Base-by-base conservation (phyloP, 768 basidiomycete species). In the Kwoniella sp. region DNA sequence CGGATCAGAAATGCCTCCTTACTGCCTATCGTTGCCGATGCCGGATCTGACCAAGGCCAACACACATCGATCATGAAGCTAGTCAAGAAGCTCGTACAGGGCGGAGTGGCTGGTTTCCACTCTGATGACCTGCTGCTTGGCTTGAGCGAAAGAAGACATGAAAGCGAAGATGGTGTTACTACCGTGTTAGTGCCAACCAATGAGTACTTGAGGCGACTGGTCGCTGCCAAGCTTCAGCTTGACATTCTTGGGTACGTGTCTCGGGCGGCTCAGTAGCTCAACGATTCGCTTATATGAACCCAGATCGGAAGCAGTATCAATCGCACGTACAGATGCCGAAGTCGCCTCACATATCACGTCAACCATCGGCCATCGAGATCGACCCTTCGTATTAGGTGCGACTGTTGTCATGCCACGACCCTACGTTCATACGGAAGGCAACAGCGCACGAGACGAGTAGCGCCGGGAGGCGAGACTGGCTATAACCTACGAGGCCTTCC, bases 11-110 rank as follows among this genome's bases (percentile, higher is more conserved):
- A 46, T 17, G 25, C 31, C 3, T 28, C 44, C 7, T 23, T 54
- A 12, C 80, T 88, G 45, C 91, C 91, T 23, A 92, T 96, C 60
- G 86, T 96, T 59, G 91, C 91, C 11, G 91, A 95, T 69, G 91
- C 84, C 22, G 91, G 93, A 76, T 92, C 91, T 45, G 91, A 91
- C 89, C 89, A 63, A 63, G 92, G 92, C 41, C 90, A 90, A 15
- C 79, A 85, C n/a, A 89, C 89, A 17, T 82, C 89, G 12, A 87
- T 93, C 44, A 89, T 96, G 86, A 96, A 95, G 76, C 80, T 96
- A 7, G 83, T 83, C 31, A 96, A 95, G 68, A 79, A 91, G 19
- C 93, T 96, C 64, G 91, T 88, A n/a, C 92, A 95, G 78, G 86
- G 87, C 81, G 91, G 92, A 22, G 87, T 88, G 12, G 81, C 91